Evolutionary conservation across 2,329 filamentous ascomycete genomes (phyloP).

Genomic region (Aspergillus carbonarius): DNA sequence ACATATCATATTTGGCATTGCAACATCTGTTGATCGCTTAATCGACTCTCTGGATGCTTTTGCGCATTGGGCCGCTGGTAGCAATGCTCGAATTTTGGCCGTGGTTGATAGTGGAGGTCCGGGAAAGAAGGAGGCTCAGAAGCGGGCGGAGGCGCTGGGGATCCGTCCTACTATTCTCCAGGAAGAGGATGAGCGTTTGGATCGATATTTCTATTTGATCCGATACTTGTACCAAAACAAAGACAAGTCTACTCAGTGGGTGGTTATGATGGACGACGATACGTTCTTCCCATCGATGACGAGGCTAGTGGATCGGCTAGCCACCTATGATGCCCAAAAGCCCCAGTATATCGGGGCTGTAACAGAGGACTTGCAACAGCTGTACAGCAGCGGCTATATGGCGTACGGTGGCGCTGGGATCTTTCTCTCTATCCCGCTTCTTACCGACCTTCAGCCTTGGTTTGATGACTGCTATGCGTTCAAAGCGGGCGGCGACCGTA

Average conservation of each 20-base stretch:
- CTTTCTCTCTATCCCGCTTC: slow-evolving; percentile 54
- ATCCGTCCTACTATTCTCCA: slow-evolving; percentile 41
- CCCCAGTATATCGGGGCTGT: slow-evolving; percentile 56
- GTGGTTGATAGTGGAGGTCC: slow-evolving; percentile 41
- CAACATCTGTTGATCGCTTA: slow-evolving; percentile 52
- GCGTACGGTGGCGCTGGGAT: slow-evolving; percentile 59
- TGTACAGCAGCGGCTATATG: slow-evolving; percentile 54
- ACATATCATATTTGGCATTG: slow-evolving; percentile 55
- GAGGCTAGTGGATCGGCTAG: slow-evolving; percentile 47
- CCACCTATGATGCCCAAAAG: slow-evolving; percentile 45
- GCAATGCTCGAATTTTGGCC: slow-evolving; percentile 50
- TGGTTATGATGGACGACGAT: slow-evolving; percentile 58
- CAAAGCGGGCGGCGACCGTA: slow-evolving; percentile 49
- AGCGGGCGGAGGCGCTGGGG: slow-evolving; percentile 25
- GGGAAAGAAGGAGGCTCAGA: slow-evolving; percentile 18
- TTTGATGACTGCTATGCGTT: slow-evolving; percentile 49
- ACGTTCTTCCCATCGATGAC: slow-evolving; percentile 59
- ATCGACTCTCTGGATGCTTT: slow-evolving; percentile 48
- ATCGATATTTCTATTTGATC: slow-evolving; percentile 56
- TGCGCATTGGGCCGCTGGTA: slow-evolving; percentile 53
- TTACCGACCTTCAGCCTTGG: slow-evolving; percentile 45
- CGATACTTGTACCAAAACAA: slow-evolving; percentile 42
- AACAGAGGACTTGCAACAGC: slow-evolving; percentile 52
- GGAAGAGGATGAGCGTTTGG: slow-evolving; percentile 20
- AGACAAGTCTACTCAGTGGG: slow-evolving; percentile 49